These are phyloP conservation scores for Balamuthia mandrillaris DNA, from an alignment of 208 protist species.

Conservation along the genomic window DNA sequence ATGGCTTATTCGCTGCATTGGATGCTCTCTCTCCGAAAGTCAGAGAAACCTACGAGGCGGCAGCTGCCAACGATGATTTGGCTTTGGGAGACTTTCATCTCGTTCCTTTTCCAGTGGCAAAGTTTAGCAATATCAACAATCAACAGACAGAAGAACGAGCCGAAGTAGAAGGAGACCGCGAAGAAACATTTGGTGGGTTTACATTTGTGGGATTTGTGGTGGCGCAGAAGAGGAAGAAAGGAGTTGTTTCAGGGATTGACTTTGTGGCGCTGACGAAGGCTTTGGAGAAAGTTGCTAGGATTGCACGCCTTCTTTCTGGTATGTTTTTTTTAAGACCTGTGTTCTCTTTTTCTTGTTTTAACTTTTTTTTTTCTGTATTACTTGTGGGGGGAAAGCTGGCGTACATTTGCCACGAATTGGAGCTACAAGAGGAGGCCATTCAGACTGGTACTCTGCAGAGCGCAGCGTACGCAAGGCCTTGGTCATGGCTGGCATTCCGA, in stretches of 20 bases:
- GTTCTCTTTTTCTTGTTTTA: not conserved
- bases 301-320: not conserved
- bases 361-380: not conserved
- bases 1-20: not conserved
- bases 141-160: not conserved
- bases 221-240: not conserved
- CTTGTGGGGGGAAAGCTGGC: not conserved
- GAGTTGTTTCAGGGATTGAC: not conserved
- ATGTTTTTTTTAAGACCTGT: not conserved
- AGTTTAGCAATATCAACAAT: not conserved
- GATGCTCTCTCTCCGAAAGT: not conserved
- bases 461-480: not conserved
- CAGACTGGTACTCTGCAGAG: constrained; percentile 7
- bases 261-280: not conserved
- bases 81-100: not conserved
- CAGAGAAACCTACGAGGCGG: not conserved
- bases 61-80: not conserved
- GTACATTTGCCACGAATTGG: not conserved
- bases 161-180: not conserved
- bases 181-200: not conserved
- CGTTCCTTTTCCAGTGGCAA: not conserved
- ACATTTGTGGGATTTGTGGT: not conserved
- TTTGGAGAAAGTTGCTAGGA: not conserved
- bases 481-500: not conserved
- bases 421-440: not conserved